Evolutionary conservation across 2,329 filamentous ascomycete genomes (phyloP), one percentile per base, ranked within the genome.

Genomic region (Fusarium xylarioides): DNA sequence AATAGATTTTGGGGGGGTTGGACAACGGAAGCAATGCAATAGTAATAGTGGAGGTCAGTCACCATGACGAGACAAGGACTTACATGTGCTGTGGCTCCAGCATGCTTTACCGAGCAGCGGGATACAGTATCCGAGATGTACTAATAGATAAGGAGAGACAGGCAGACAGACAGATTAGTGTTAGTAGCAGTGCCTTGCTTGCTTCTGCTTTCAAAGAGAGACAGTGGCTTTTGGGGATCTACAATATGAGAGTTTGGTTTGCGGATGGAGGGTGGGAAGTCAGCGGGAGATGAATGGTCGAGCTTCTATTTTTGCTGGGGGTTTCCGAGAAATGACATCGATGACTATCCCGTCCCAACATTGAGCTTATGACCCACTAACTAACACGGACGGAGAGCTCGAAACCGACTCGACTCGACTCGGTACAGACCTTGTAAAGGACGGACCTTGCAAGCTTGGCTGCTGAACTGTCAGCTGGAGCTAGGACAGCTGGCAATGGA

Each of bases 1-100:
- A 63, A 68, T 69, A 70, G 64, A 69, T 56, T 68, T 66, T 56
- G 60, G 68, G 71, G 71, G 68, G 71, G 54, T 66, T 69, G 71
- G 68, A 69, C 68, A 65, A 63, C 64, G 70, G 69, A 68, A 50
- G 61, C 61, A 65, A 37, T 37, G 61, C 61, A 66, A 38, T 40
- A 54, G 50, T 54, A 66, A 38, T 40, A 54, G 50, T 54, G 50
- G 65, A 71, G 66, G 68, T 69, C 67, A 70, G 68, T 74, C 67
- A 64, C 63, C 61, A 72, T 74, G 67, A 68, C 70, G 66, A 55
- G 67, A 66, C 71, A 71, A 59, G 42, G 73, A 81, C 80, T 80
- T 79, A 81, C 80, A 81, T 77, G 66, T 81, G 80, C 75, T 74
- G 76, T 76, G 78, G 73, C 71, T 79, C 76, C 61, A 77, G 63